Conservation (phyloP, 2,329 filamentous ascomycete species). For the Aspergillus carbonarius region DNA sequence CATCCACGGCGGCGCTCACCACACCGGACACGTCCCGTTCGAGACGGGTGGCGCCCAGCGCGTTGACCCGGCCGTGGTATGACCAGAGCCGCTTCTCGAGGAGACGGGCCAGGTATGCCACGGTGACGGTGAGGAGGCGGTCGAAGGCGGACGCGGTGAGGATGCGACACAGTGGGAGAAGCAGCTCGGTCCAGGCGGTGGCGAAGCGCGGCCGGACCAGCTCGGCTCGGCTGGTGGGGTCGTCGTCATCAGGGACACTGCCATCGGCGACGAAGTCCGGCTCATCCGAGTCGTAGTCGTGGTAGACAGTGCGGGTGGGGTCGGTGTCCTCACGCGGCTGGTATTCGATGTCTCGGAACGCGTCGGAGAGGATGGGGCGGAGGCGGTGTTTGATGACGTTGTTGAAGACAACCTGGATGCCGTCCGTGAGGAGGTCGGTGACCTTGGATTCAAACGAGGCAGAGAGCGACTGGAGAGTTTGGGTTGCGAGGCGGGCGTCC, state of each 20-base stretch:
- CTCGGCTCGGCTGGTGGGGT: slow-evolving; percentile 52
- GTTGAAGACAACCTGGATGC: slow-evolving; percentile 80
- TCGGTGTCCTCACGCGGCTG: slow-evolving; percentile 58
- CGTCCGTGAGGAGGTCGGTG: slow-evolving; percentile 77
- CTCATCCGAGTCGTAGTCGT: slow-evolving; percentile 47
- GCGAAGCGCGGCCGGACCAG: slow-evolving; percentile 78
- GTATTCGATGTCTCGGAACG: slow-evolving; percentile 92
- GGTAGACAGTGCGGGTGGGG: slow-evolving; percentile 39
- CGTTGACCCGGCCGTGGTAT: slow-evolving; percentile 75
- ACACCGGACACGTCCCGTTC: slow-evolving; percentile 82
- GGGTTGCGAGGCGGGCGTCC: slow-evolving; percentile 69
- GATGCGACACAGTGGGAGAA: slow-evolving; percentile 79
- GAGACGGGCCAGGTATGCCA: slow-evolving; percentile 71
- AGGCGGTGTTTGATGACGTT: slow-evolving; percentile 83
- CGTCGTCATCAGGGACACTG: slow-evolving; percentile 32
- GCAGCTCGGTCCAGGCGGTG: slow-evolving; percentile 79
- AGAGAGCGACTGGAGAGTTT: slow-evolving; percentile 67
- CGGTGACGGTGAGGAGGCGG: slow-evolving; percentile 70
- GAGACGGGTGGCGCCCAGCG: slow-evolving; percentile 76
- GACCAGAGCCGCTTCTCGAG: slow-evolving; percentile 86
- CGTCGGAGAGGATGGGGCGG: slow-evolving; percentile 78
- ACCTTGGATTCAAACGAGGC: slow-evolving; percentile 74
- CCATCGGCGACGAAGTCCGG: slow-evolving; percentile 9
- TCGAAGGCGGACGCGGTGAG: slow-evolving; percentile 76
- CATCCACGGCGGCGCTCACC: slow-evolving; percentile 51